Evolutionary conservation across 2,329 filamentous ascomycete genomes (phyloP).

Genomic region (Plectosphaerella sp.): DNA sequence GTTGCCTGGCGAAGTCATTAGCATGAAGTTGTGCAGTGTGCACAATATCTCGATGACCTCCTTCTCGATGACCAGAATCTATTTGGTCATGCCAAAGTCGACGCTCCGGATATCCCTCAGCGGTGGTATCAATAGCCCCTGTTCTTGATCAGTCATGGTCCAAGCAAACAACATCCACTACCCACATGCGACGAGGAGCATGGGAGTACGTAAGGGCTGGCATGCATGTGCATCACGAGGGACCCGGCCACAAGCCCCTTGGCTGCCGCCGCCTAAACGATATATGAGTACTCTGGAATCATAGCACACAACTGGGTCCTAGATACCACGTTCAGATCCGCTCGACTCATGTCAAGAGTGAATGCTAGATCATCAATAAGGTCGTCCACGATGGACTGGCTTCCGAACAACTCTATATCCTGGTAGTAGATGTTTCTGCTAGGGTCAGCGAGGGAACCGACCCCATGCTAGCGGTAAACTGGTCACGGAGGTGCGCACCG

Average conservation of each 20-base stretch:
- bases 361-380: constrained; percentile 72
- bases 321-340: constrained; percentile 65
- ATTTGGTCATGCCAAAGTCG: constrained; percentile 45
- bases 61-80: constrained; percentile 76
- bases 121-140: constrained; percentile 61
- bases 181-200: too few species aligned
- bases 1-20: constrained; percentile 52
- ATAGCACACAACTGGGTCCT: neutral
- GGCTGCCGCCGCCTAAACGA: constrained; percentile 59
- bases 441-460: neutral
- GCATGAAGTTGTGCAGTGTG: neutral
- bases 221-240: constrained; percentile 37
- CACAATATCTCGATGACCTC: constrained; percentile 47
- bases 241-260: constrained; percentile 68
- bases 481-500: constrained; percentile 35
- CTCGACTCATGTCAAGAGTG: constrained; percentile 61
- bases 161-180: too few species aligned
- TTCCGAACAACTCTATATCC: constrained; percentile 66
- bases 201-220: too few species aligned
- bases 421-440: constrained; percentile 76
- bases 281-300: neutral
- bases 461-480: neutral
- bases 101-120: constrained; percentile 43
- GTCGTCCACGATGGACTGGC: constrained; percentile 63
- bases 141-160: constrained; percentile 13